Evolutionary conservation across 495 filamentous ascomycete species (phyloP).

Genomic region (Xylaria acuta): DNA sequence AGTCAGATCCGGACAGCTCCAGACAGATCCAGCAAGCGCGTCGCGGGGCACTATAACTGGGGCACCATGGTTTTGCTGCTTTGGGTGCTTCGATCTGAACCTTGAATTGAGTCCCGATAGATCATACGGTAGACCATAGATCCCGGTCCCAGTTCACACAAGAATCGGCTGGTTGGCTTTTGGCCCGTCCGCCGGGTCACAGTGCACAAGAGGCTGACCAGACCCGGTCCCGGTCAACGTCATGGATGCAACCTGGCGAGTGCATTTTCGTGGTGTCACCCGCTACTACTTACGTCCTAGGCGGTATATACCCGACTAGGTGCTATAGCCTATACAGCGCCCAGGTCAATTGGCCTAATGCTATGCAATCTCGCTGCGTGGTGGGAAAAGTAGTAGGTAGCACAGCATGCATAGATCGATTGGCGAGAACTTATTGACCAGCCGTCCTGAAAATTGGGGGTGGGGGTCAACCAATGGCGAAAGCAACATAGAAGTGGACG

Average conservation of each 20-base stretch:
- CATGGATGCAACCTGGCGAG: neutral
- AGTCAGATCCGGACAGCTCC: neutral
- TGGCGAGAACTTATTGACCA: neutral
- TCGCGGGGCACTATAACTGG: slow-evolving; percentile 4
- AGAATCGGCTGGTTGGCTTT: neutral
- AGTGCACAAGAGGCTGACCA: neutral
- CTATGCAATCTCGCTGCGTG: neutral
- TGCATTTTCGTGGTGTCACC: neutral
- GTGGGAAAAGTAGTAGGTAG: slow-evolving; percentile 1
- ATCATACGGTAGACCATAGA: neutral
- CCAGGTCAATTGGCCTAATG: neutral
- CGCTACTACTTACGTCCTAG: no score
- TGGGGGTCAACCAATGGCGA: no score
- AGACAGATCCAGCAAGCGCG: neutral
- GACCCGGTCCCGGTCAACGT: neutral
- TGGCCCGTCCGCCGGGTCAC: neutral
- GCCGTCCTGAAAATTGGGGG: neutral
- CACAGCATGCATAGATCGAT: slow-evolving; percentile 9
- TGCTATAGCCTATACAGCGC: neutral
- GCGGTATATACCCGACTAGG: no score
- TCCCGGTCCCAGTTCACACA: neutral
- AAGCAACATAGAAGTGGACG: neutral
- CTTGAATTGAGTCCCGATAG: neutral
- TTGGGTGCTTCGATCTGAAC: neutral
- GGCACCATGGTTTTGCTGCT: slow-evolving; percentile 11